phyloP scores from a whole-genome alignment of 805 yeast genomes.

The Myxozyma geophila region DNA sequence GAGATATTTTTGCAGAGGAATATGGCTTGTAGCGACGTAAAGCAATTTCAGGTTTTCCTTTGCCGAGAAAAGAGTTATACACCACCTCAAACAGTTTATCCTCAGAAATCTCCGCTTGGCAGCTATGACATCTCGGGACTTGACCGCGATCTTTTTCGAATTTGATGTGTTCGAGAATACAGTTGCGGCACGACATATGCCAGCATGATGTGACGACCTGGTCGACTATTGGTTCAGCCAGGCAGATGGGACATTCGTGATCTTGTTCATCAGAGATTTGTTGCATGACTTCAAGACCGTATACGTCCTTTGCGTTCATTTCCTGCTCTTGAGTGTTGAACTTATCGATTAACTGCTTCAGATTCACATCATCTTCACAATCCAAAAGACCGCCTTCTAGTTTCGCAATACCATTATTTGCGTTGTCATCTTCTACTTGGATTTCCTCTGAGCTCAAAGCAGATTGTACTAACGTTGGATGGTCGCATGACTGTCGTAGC shows the following conservation, averaged over 20 bases:
- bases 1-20: conserved; percentile 74
- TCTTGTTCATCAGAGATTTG: conserved; percentile 46
- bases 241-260: conserved; percentile 85
- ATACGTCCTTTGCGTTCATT: conserved; percentile 24
- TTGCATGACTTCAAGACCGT: conserved; percentile 41
- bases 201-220: conserved; percentile 75
- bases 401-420: conserved; percentile 7
- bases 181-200: conserved; percentile 75
- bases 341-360: conserved; percentile 32
- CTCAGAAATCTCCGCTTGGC: conserved; percentile 62
- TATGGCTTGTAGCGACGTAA: conserved; percentile 44
- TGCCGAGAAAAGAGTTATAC: conserved; percentile 35
- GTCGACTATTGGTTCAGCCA: conserved; percentile 61
- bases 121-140: conserved; percentile 71
- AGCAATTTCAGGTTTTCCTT: conserved; percentile 35
- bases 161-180: conserved; percentile 74
- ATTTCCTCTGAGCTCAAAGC: conserved; percentile 51
- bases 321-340: conserved; percentile 26
- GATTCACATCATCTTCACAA: conserved; percentile 39
- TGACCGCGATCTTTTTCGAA: conserved; percentile 60
- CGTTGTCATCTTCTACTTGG: conserved; percentile 32
- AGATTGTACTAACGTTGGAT: conserved; percentile 65
- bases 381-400: conserved; percentile 30
- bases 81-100: conserved; percentile 54
- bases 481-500: conserved; percentile 87